Base-by-base conservation (phyloP, 1,139 yeast species). In the Kurtzmaniella quercitrusa region DNA sequence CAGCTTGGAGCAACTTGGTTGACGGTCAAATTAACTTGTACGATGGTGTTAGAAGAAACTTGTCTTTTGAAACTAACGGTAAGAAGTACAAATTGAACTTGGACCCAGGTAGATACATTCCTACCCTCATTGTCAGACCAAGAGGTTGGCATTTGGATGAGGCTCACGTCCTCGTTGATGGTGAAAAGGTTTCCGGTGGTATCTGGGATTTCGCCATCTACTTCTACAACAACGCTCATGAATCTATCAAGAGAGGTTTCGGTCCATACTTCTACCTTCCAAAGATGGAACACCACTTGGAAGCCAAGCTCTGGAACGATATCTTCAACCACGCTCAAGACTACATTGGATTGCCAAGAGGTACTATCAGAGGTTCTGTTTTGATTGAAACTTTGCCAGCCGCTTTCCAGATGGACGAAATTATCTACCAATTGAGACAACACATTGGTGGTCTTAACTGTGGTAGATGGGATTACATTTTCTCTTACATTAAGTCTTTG, bases 21-120 rank as follows among this genome's bases (percentile, higher is more conserved):
- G 78, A 74, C 44, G 98, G 98, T 45, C 98, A 93, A 70, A 88
- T 86, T 52, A 91, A 93, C 66, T 73, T 93, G 57, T 89, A 81
- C 67, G 98, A 93, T 61, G 97, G 89, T 33, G 77, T 84, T 42
- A 76, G 93, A 65, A 76, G 82, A 56, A 76, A 82, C 57, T 73
- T 84, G 57, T 67, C 73, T 49, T 83, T 75, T 56, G 61, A 63
- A 36, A 69, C 82, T 39, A 78, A 80, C 48, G 78, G 80, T 45
- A 84, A 84, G 66, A 65, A 70, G 47, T 84, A 84, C 66, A 67
- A 75, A 57, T 74, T 84, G 57, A 78, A 82, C 55, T 57, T 61
- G 51, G 71, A 67, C 52, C 73, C 76, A 41, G 74, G 69, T 50
- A 73, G 78, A 62, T 80, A 76, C 53, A 68, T 82, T 46, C 93